These are phyloP conservation scores for Striga asiatica DNA, from an alignment of 257 asterid genomes.

Conservation along the genomic window DNA sequence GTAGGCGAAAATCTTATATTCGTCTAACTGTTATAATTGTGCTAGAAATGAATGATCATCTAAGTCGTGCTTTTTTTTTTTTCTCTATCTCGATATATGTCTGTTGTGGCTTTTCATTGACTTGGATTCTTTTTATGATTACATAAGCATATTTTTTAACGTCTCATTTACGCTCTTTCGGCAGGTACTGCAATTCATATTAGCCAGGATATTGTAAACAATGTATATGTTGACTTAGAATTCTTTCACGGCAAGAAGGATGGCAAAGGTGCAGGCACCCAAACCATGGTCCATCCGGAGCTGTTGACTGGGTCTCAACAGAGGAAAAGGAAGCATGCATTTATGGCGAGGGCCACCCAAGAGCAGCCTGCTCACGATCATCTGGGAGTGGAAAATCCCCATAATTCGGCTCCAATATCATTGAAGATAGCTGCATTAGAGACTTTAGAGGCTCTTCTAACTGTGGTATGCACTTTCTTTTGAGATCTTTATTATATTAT, in stretches of 20 bases:
- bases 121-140: conserved; percentile 1
- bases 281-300: conserved; percentile 31
- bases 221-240: conserved; percentile 49
- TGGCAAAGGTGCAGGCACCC: conserved; percentile 19
- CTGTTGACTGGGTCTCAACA: conserved; percentile 20
- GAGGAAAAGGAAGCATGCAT: conserved; percentile 76
- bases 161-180: conserved; percentile 4
- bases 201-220: conserved; percentile 42
- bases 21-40: background rate
- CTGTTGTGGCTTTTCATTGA: background rate
- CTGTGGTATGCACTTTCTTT: conserved; percentile 46
- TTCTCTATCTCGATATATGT: background rate
- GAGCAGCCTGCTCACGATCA: conserved; percentile 35
- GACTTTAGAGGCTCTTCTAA: conserved; percentile 65
- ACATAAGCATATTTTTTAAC: background rate
- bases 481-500: background rate
- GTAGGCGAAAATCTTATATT: too few relatives aligned
- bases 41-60: background rate
- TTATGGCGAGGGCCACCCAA: conserved; percentile 21
- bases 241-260: conserved; percentile 25
- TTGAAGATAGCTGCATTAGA: conserved; percentile 78
- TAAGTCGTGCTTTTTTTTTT: background rate
- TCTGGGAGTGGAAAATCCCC: conserved; percentile 28
- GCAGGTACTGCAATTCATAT: conserved; percentile 60
- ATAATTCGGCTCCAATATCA: conserved; percentile 31